Evolutionary conservation across 257 asterid species (phyloP).

Genomic region (Anisodus acutangulus): DNA sequence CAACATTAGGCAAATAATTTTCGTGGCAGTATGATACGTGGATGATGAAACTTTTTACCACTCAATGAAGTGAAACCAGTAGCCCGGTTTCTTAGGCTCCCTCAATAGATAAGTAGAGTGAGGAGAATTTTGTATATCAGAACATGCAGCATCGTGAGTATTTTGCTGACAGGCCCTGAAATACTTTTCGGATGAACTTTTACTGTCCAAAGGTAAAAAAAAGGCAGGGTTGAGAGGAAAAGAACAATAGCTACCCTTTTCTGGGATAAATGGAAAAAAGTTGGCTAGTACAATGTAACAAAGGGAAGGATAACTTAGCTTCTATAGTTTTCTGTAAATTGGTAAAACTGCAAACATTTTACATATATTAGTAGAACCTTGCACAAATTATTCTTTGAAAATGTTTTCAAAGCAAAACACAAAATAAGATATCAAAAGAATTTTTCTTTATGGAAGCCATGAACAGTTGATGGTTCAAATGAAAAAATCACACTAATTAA

Average conservation of each 20-base stretch:
- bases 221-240: not conserved
- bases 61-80: not conserved
- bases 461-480: not conserved
- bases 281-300: not conserved
- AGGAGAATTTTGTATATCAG: not conserved
- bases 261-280: not conserved
- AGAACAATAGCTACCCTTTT: not conserved
- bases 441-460: not conserved
- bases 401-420: not conserved
- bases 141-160: not conserved
- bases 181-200: not conserved
- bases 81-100: not conserved
- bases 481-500: not conserved
- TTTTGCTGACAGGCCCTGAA: not conserved
- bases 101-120: not conserved
- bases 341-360: not conserved
- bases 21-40: not conserved
- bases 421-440: not conserved
- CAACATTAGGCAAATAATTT: constrained; percentile 10
- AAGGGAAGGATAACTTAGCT: not conserved
- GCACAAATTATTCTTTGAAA: not conserved
- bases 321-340: not conserved
- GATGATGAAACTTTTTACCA: not conserved
- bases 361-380: not conserved
- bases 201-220: not conserved